These are phyloP conservation scores for Paracorniculantispora psalliotae DNA, from an alignment of 2,329 filamentous ascomycete species.

Conservation along the genomic window DNA sequence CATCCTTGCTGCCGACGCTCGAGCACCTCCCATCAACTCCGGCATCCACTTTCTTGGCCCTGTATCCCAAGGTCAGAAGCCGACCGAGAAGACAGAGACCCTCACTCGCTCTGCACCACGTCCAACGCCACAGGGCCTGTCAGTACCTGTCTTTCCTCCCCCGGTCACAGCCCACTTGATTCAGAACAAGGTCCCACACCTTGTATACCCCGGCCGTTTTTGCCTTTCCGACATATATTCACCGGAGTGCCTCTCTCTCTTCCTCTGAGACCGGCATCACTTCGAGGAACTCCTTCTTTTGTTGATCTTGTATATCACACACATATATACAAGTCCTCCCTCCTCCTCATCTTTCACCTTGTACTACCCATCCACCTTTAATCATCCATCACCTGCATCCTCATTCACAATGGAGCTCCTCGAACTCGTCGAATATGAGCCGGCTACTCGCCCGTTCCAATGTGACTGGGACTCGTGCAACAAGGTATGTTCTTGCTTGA, in stretches of 20 bases:
- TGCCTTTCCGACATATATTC: conserved; percentile 13
- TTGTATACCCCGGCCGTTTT: conserved; percentile 10
- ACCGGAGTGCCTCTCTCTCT: conserved; percentile 10
- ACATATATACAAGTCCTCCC: conserved; percentile 3
- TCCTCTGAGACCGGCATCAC: conserved; percentile 1
- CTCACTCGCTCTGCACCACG: conserved; percentile 11
- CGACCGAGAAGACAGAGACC: conserved; percentile 9
- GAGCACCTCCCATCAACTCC: conserved; percentile 10
- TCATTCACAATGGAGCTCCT: conserved; percentile 52
- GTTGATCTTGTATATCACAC: conserved; percentile 4
- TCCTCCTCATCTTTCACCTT: neutral
- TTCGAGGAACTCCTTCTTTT: conserved; percentile 5
- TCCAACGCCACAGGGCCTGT: conserved; percentile 8
- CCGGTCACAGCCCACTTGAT: conserved; percentile 15
- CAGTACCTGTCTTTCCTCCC: conserved; percentile 13
- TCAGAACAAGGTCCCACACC: conserved; percentile 12
- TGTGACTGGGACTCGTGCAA: conserved; percentile 59
- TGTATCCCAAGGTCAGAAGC: conserved; percentile 7
- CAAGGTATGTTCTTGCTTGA: conserved; percentile 44
- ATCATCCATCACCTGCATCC: neutral
- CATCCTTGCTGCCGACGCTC: conserved; percentile 10
- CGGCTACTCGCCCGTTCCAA: conserved; percentile 56
- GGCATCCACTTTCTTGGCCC: conserved; percentile 8
- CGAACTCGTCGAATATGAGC: conserved; percentile 61
- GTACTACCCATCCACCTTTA: conserved; percentile 3